A percentile compares a stretch with the other conserved stretches of the same genome.
phyloP scores from a whole-genome alignment of 2,329 filamentous ascomycete genomes.

The Aspergillus glaucus region DNA sequence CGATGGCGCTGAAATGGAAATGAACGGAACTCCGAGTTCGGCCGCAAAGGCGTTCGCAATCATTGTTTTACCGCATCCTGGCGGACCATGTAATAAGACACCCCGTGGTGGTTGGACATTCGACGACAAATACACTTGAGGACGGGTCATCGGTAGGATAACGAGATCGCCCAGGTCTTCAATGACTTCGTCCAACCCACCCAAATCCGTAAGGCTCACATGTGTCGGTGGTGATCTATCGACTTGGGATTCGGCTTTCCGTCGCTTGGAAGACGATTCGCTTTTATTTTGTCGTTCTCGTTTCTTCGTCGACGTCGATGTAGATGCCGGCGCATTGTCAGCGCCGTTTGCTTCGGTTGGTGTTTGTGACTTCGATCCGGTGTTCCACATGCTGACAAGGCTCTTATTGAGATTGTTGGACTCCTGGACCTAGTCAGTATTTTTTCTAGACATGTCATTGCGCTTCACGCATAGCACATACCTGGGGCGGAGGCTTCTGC shows the following conservation, averaged over 20 bases:
- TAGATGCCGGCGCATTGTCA: slow-evolving; percentile 18
- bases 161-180: slow-evolving; percentile 63
- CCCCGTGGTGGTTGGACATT: slow-evolving; percentile 66
- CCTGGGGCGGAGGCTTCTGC: slow-evolving; percentile 17
- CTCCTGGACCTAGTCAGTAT: slow-evolving; percentile 33
- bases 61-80: slow-evolving; percentile 81
- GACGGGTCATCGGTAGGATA: slow-evolving; percentile 64
- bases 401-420: slow-evolving; percentile 61
- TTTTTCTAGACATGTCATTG: background rate
- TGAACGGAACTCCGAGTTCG: slow-evolving; percentile 67
- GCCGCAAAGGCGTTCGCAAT: slow-evolving; percentile 75
- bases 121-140: slow-evolving; percentile 58
- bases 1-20: slow-evolving; percentile 74
- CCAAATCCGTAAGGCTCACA: slow-evolving; percentile 64
- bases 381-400: slow-evolving; percentile 55
- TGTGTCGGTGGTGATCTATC: slow-evolving; percentile 62
- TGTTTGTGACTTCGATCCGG: slow-evolving; percentile 30
- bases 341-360: slow-evolving; percentile 18
- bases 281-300: slow-evolving; percentile 58
- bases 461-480: slow-evolving; percentile 14
- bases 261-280: slow-evolving; percentile 61
- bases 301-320: slow-evolving; percentile 43
- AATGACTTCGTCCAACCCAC: slow-evolving; percentile 68
- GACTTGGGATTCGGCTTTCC: slow-evolving; percentile 52
- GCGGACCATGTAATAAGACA: slow-evolving; percentile 73